These are phyloP conservation scores for Mucor circinelloides DNA, from an alignment of 371 early-diverging fungal genomes.

Conservation along the genomic window DNA sequence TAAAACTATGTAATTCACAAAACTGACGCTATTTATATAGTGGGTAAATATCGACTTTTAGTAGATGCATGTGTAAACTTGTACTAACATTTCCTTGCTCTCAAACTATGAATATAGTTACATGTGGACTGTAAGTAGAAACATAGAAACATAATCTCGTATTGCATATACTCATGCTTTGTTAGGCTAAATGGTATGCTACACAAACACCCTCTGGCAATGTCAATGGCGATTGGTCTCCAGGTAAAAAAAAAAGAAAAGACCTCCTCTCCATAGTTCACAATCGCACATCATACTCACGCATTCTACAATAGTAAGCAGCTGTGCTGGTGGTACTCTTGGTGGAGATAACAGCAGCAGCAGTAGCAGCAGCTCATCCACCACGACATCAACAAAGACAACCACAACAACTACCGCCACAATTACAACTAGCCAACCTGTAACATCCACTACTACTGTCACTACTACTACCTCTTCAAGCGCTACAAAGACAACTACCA, in stretches of 20 bases:
- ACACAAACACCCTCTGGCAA: slow-evolving; percentile 19
- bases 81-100: background rate
- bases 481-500: slow-evolving; percentile 19
- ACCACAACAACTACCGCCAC: background rate
- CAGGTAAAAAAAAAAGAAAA: slow-evolving; percentile 30
- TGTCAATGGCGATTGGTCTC: slow-evolving; percentile 32
- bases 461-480: slow-evolving; percentile 6
- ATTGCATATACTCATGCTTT: background rate
- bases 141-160: background rate
- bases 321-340: slow-evolving; percentile 9
- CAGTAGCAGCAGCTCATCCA: background rate
- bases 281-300: background rate
- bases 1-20: background rate
- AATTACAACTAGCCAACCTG: background rate
- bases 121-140: slow-evolving; percentile 42
- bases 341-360: background rate
- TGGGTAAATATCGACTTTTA: slow-evolving; percentile 21
- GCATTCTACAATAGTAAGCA: slow-evolving; percentile 4
- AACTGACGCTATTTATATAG: slow-evolving; percentile 4
- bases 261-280: too few relatives aligned
- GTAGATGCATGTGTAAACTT: background rate
- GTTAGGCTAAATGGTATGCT: slow-evolving; percentile 46
- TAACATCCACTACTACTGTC: background rate
- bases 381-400: background rate
- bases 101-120: slow-evolving; percentile 18